Evolutionary conservation across 495 filamentous ascomycete species (phyloP).

Genomic region (Margaritispora aquatica): DNA sequence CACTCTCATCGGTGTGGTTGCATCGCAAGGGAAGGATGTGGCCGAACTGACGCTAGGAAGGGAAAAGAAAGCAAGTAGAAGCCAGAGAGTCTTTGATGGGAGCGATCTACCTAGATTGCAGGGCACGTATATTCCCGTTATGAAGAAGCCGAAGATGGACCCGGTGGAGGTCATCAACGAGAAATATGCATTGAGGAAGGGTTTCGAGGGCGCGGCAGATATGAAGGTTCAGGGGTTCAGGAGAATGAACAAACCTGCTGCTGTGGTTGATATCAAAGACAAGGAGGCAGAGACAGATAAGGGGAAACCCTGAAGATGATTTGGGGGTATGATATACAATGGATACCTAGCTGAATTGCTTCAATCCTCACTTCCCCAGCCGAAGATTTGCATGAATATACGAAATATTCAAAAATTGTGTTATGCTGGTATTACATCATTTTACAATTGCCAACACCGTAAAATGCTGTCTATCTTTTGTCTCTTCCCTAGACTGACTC

Average conservation of each 20-base stretch:
- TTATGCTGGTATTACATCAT: background rate
- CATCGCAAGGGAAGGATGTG: constrained; percentile 40
- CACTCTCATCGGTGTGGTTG: constrained; percentile 56
- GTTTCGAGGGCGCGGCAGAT: constrained; percentile 41
- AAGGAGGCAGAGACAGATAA: too few relatives aligned
- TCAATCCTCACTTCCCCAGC: too few relatives aligned
- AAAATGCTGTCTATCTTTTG: background rate
- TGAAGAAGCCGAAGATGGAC: constrained; percentile 58
- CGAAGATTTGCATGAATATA: too few relatives aligned
- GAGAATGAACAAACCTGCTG: constrained; percentile 24
- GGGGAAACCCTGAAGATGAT: too few relatives aligned
- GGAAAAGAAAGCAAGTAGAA: constrained; percentile 24
- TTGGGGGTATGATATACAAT: too few relatives aligned
- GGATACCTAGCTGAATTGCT: too few relatives aligned
- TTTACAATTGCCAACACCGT: background rate
- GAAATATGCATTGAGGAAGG: constrained; percentile 66
- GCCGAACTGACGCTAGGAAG: background rate
- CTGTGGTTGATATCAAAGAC: constrained; percentile 9
- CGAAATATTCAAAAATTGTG: background rate
- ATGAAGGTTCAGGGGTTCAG: constrained; percentile 30
- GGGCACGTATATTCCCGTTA: constrained; percentile 66
- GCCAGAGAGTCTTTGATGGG: constrained; percentile 66
- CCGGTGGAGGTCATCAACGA: constrained; percentile 68
- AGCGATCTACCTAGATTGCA: constrained; percentile 49
- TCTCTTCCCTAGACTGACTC: too few relatives aligned